Evolutionary conservation across 176 grass and related monocot species (phyloP).

Genomic region (Saccharum officinarum): DNA sequence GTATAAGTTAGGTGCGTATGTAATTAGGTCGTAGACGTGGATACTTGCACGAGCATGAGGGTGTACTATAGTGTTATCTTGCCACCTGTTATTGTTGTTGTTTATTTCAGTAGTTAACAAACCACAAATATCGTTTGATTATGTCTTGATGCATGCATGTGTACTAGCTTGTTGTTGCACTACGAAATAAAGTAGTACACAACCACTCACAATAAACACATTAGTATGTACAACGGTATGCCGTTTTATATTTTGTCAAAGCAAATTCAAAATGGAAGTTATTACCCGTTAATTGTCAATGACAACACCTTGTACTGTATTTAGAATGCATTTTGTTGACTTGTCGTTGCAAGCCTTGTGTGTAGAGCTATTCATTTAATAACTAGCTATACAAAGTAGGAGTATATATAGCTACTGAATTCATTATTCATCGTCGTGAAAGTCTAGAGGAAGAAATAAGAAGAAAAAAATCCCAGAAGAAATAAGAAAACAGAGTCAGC

Average conservation of each 20-base stretch:
- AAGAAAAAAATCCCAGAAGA: not conserved
- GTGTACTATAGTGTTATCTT: not conserved
- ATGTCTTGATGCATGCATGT: not conserved
- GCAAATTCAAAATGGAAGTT: not conserved
- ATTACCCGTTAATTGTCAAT: not conserved
- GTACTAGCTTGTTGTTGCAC: not conserved
- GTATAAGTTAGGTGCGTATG: too few relatives aligned
- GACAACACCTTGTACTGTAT: not conserved
- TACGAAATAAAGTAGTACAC: not conserved
- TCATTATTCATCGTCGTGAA: not conserved
- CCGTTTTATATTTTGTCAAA: not conserved
- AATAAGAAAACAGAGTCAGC: not conserved
- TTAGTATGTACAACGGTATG: not conserved
- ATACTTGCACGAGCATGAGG: slow-evolving; percentile 18
- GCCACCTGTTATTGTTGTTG: not conserved
- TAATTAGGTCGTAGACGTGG: not conserved
- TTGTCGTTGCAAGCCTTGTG: not conserved
- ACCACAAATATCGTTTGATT: not conserved
- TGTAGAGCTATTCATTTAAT: not conserved
- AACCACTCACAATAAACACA: not conserved
- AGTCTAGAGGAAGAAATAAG: not conserved
- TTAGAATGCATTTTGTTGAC: not conserved
- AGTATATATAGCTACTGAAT: not conserved
- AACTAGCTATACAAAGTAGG: not conserved
- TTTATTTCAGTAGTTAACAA: not conserved